Conservation (phyloP, 192 early-diverging fungal genomes). For the Dimargaris verticillata region DNA sequence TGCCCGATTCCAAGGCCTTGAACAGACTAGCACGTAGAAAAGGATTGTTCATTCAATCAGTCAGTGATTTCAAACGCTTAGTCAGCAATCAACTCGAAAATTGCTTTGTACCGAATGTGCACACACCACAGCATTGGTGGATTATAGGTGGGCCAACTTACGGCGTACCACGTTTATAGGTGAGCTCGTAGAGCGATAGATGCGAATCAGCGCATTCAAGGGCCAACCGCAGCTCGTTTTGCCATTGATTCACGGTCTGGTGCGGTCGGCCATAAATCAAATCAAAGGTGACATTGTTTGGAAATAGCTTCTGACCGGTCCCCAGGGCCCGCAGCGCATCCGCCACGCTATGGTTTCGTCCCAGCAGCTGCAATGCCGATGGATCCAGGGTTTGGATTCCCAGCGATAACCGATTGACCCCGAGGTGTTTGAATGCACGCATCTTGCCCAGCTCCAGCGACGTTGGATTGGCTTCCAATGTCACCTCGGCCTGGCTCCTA, state of each 20-base stretch:
- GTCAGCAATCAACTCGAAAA: too few relatives aligned
- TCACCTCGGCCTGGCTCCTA: conserved; percentile 32
- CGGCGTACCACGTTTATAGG: conserved; percentile 35
- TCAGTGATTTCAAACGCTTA: too few relatives aligned
- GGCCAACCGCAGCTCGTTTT: conserved; percentile 19
- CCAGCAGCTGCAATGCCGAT: conserved; percentile 17
- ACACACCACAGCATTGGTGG: too few relatives aligned
- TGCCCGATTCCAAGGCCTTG: conserved; percentile 17
- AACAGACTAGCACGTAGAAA: too few relatives aligned
- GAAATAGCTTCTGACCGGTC: conserved; percentile 18
- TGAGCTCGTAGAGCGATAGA: conserved; percentile 37
- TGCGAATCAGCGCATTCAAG: conserved; percentile 21
- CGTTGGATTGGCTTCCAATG: conserved; percentile 29
- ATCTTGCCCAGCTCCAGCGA: conserved; percentile 23
- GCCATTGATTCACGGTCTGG: conserved; percentile 24
- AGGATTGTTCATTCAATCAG: too few relatives aligned
- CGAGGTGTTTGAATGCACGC: conserved; percentile 19
- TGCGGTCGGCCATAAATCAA: conserved; percentile 33
- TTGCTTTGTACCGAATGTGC: too few relatives aligned
- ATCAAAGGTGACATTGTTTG: conserved; percentile 24
- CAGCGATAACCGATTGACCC: conserved; percentile 32
- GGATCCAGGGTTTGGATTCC: conserved; percentile 34
- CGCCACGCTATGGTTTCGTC: conserved; percentile 27
- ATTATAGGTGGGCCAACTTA: too few relatives aligned
- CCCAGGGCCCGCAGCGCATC: conserved; percentile 23